Evolutionary conservation across 306 rosid species (phyloP), one percentile per base, ranked within the genome.

Genomic region (Spatholobus suberectus): DNA sequence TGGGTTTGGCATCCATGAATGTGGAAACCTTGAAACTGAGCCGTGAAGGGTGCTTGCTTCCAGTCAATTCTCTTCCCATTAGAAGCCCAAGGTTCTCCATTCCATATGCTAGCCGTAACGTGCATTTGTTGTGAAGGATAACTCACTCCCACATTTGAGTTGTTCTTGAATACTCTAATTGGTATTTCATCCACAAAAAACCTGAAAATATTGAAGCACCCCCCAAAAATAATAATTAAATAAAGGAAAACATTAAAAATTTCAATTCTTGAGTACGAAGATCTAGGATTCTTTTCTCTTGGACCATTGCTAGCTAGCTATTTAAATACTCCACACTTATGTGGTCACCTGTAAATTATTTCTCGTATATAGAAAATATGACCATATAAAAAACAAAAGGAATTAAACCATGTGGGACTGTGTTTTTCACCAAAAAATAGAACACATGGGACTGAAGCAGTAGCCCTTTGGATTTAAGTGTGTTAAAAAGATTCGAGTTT

Each of bases 11-110:
- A 83, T 1, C 75, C 86, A 37, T 70, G 75, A 20, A 83, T 70
- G 9, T 71, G n/a, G 75, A 83, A 83, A 52, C 79, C 70, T 83
- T 71, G 80, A 78, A 83, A 83, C 0, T 83, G 79, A 77, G 83
- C 86, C 2, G 32, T 38, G 74, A 83, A 83, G 41, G 86, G 86
- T 71, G 83, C 75, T 71, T 70, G 62, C 13, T 34, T 51, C 86
- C 86, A 78, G 15, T 83, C 41, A 37, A 83, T 77, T 70, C 51
- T 77, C 68, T 77, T 83, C 51, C 86, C 86, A 70, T 83, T 77
- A 4, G 86, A 83, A 6, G 86, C 86, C 86, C 86, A 83, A 2
- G 86, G 86, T 44, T 83, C 86, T 3, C 86, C 86, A 78, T 83
- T 77, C 86, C 86, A 83, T 78, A 83, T 70, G 75, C 86, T 83